Evolutionary conservation across 192 early-diverging fungal species (phyloP).

Genomic region (Dissophora globulifera): DNA sequence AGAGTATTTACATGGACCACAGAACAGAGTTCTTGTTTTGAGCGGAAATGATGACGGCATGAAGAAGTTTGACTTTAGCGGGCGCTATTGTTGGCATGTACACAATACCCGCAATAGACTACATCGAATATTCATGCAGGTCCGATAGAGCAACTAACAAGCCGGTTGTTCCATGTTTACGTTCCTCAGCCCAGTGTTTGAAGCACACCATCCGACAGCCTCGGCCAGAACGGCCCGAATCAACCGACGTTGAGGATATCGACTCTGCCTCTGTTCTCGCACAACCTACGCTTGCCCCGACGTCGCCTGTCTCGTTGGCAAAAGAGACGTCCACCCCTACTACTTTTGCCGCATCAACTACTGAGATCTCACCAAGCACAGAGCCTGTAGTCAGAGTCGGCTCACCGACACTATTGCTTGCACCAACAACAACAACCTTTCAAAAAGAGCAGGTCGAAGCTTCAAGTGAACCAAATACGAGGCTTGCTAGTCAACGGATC

Average conservation of each 20-base stretch:
- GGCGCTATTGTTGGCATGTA: too few relatives aligned
- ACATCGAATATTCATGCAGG: too few relatives aligned
- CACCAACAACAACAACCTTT: constrained; percentile 33
- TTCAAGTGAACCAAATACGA: constrained; percentile 25
- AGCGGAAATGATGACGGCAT: background rate
- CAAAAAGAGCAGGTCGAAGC: constrained; percentile 42
- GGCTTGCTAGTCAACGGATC: constrained; percentile 18
- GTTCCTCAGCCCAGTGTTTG: constrained; percentile 47
- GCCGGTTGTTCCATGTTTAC: background rate
- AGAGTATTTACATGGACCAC: too few relatives aligned
- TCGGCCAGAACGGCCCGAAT: constrained; percentile 31
- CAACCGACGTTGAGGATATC: background rate
- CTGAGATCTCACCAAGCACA: too few relatives aligned
- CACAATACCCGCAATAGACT: too few relatives aligned
- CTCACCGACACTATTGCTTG: constrained; percentile 29
- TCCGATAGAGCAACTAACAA: too few relatives aligned
- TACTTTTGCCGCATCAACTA: background rate
- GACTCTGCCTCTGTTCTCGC: background rate
- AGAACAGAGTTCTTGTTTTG: too few relatives aligned
- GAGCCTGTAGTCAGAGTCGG: constrained; percentile 13
- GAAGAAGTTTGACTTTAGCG: too few relatives aligned
- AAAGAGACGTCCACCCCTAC: background rate
- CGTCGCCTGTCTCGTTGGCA: background rate
- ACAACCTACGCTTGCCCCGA: background rate
- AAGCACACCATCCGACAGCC: constrained; percentile 56